Base-by-base conservation (phyloP, 2,329 filamentous ascomycete genomes). In the Emmonsiellopsis sp. region DNA sequence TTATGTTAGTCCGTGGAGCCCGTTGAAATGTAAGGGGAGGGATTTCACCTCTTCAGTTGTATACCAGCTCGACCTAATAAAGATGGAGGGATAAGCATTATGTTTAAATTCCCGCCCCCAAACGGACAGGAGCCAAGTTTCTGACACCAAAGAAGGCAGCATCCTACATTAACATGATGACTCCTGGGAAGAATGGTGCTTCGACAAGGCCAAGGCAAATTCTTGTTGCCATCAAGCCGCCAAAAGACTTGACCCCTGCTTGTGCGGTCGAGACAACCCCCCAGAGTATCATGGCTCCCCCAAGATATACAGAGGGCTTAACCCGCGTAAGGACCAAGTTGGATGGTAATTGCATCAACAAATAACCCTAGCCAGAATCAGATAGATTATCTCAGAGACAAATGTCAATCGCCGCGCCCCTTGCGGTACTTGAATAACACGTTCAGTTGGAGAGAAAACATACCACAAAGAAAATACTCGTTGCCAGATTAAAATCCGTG, bases 11-110 rank as follows among this genome's bases (percentile, higher is more conserved):
- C 21, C 5, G 21, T 27, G 21, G 21, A 27, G 21, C 3, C 21
- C 21, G 5, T 27, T 27, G 21, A 27, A 27, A 27, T 27, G 65
- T 33, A 83, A 74, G 53, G 79, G 78, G 59, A 80, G 69, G 37
- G 70, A 71, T 3, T 77, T 77, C 54, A 83, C 62, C 65, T 81
- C 79, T 42, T 76, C 74, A 45, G 81, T 74, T 0, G 82, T 85
- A 65, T 86, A 86, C 79, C 81, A 85, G 61, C 83, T 82, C 0
- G 80, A 82, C 21, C 21, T 11, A 85, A 73, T 51, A 84, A 80
- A 40, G 83, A 71, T 13, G 85, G 72, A 0, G 0, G 80, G 21
- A 27, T 27, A 27, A 27, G 21, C 3, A 27, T 27, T 27, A 27
- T 27, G 21, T 27, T 27, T 27, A 5, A 27, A 27, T 27, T 27